phyloP scores from a whole-genome alignment of 208 protist species.

The Novymonas esmeraldas region DNA sequence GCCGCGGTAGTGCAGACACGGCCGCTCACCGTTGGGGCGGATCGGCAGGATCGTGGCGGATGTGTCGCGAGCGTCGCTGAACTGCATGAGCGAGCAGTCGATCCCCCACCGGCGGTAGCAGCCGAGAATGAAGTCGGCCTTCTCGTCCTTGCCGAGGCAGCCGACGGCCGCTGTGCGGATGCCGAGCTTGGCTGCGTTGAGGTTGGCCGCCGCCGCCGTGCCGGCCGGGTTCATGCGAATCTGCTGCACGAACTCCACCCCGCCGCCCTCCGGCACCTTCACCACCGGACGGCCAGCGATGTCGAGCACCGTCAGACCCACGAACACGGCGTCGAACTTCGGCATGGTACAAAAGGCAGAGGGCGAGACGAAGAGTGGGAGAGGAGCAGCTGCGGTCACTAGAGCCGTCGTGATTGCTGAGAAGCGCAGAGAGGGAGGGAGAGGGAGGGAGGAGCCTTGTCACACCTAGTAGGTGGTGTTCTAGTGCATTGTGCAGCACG shows the following conservation, averaged over 20 bases:
- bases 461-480: too few relatives aligned
- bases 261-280: slow-evolving; percentile 23
- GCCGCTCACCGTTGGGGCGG: slow-evolving; percentile 23
- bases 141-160: slow-evolving; percentile 25
- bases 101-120: slow-evolving; percentile 29
- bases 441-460: too few relatives aligned
- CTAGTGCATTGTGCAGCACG: too few relatives aligned
- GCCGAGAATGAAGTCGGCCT: slow-evolving; percentile 27
- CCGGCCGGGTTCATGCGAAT: slow-evolving; percentile 32
- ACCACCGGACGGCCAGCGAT: slow-evolving; percentile 18
- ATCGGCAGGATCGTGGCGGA: slow-evolving; percentile 26
- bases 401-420: too few relatives aligned
- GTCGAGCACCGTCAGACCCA: slow-evolving; percentile 24
- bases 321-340: slow-evolving; percentile 18
- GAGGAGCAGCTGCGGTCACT: too few relatives aligned
- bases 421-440: too few relatives aligned
- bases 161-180: slow-evolving; percentile 23
- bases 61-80: slow-evolving; percentile 16
- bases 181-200: slow-evolving; percentile 30
- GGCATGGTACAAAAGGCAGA: slow-evolving; percentile 8
- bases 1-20: slow-evolving; percentile 29
- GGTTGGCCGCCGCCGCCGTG: slow-evolving; percentile 25
- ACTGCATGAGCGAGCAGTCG: slow-evolving; percentile 22
- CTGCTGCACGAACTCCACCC: slow-evolving; percentile 21
- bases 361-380: slow-evolving; percentile 1